Evolutionary conservation across 1,284 basidiomycete species (phyloP).

Genomic region (Tilletia caries): DNA sequence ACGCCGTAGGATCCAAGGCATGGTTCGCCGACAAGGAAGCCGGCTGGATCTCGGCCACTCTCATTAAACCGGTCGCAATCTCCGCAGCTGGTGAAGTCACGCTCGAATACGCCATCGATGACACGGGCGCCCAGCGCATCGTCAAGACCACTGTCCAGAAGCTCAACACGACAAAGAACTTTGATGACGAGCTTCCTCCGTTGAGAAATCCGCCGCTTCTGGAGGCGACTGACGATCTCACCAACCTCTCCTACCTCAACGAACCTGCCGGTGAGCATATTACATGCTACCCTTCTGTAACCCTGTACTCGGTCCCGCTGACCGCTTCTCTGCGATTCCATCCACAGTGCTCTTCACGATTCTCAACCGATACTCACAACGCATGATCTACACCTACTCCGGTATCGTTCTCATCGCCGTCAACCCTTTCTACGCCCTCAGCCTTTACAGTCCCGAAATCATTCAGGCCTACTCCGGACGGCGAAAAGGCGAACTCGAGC

Average conservation of each 20-base stretch:
- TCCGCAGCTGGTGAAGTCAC: conserved; percentile 35
- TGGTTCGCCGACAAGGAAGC: conserved; percentile 86
- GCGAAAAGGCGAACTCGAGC: conserved; percentile 89
- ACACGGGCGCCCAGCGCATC: conserved; percentile 35
- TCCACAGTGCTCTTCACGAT: conserved; percentile 86
- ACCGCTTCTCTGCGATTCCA: background rate
- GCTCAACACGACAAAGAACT: conserved; percentile 32
- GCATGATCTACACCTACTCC: conserved; percentile 97
- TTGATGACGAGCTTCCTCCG: conserved; percentile 67
- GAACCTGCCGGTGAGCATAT: conserved; percentile 16
- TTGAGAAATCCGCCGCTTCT: conserved; percentile 80
- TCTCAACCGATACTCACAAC: conserved; percentile 90
- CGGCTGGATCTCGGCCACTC: conserved; percentile 86
- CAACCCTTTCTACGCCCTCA: conserved; percentile 85
- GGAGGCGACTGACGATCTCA: conserved; percentile 19
- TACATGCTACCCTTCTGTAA: background rate
- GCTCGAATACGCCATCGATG: conserved; percentile 46
- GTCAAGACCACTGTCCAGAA: conserved; percentile 42
- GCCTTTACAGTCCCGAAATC: conserved; percentile 79
- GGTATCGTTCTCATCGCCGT: conserved; percentile 96
- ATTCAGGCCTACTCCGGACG: conserved; percentile 95
- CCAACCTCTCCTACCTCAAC: conserved; percentile 19
- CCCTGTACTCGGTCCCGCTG: background rate
- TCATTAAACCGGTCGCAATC: conserved; percentile 58
- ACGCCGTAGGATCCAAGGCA: conserved; percentile 54